A percentile compares a stretch with the other conserved stretches of the same genome.
Conservation (phyloP, 306 rosid species). For the Quercus alba region DNA sequence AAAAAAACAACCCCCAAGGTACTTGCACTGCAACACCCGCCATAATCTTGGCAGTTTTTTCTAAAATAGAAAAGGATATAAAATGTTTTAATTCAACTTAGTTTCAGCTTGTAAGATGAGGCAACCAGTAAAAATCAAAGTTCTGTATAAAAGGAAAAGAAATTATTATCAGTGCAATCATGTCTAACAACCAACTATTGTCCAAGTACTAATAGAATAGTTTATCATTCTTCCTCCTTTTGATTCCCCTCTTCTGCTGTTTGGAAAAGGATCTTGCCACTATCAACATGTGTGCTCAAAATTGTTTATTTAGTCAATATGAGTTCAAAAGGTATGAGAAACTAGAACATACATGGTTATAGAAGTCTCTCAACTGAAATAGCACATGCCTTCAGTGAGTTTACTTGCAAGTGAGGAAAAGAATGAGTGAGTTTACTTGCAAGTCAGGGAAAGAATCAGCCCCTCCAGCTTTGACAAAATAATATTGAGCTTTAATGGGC, state of each 20-base stretch:
- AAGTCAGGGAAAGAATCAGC: background rate
- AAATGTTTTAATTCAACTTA: background rate
- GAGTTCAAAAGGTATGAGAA: background rate
- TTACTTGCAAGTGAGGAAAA: background rate
- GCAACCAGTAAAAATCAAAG: background rate
- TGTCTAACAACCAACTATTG: background rate
- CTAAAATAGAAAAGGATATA: background rate
- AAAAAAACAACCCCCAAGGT: background rate
- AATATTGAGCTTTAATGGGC: background rate
- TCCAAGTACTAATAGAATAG: background rate
- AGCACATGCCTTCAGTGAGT: background rate
- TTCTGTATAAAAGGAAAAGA: background rate
- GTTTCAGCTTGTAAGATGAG: background rate
- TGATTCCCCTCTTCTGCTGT: background rate
- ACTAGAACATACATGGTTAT: background rate
- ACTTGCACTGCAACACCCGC: background rate
- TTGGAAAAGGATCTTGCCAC: background rate
- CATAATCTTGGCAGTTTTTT: background rate
- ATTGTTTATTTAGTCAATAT: background rate
- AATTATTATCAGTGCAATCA: background rate
- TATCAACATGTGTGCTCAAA: background rate
- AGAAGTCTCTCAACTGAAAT: background rate
- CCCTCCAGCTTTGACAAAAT: background rate
- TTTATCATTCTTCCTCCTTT: background rate
- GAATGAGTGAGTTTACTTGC: background rate